Conservation (phyloP, 352 stramenopile genomes). For the Blastocystis sp. region DNA sequence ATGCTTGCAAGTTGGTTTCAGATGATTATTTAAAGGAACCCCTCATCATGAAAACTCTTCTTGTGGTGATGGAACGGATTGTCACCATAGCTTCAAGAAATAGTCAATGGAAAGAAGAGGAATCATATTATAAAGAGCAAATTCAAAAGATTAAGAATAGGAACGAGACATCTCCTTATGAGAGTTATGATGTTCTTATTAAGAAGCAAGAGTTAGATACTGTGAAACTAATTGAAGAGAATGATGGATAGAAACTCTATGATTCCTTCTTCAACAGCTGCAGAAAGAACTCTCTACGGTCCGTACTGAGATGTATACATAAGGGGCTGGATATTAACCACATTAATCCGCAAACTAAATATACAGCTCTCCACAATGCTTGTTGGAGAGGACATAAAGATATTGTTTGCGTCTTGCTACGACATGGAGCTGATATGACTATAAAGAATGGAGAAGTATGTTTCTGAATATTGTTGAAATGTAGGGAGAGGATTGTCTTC, state of each 20-base stretch:
- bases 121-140: not conserved
- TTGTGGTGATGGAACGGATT: not conserved
- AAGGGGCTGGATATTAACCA: conserved; percentile 32
- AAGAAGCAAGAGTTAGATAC: not conserved
- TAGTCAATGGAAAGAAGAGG: not conserved
- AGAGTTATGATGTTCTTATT: conserved; percentile 5
- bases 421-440: conserved; percentile 44
- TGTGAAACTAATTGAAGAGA: not conserved
- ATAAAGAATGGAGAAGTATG: conserved; percentile 18
- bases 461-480: not conserved
- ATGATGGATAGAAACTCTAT: conserved; percentile 22
- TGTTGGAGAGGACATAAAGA: conserved; percentile 54
- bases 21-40: not conserved
- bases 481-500: conserved; percentile 25
- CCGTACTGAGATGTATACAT: conserved; percentile 22
- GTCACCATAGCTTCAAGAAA: not conserved
- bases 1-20: not conserved
- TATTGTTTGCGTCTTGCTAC: conserved; percentile 35
- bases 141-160: not conserved
- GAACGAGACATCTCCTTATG: not conserved
- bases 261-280: conserved; percentile 51
- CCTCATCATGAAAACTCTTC: not conserved
- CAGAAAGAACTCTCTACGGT: conserved; percentile 42
- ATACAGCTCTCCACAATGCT: conserved; percentile 59
- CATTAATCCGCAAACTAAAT: conserved; percentile 63